Percentiles rank a stretch among this genome's conserved stretches.
Evolutionary conservation across 2,329 filamentous ascomycete genomes (phyloP).

Genomic region (Metarhizium sp.): DNA sequence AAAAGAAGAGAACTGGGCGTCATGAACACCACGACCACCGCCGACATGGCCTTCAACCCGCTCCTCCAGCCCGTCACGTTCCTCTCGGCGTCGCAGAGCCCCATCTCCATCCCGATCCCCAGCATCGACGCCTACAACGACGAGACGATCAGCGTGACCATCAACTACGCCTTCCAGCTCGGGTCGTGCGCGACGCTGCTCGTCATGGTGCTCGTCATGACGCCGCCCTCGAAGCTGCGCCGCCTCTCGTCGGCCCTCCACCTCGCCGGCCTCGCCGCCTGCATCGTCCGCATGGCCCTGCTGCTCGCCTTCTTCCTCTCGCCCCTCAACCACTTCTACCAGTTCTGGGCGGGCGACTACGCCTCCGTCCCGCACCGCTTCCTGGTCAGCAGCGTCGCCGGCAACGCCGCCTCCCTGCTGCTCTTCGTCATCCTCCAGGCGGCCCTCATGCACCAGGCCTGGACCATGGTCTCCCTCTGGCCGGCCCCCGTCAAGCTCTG

Average conservation of each 20-base stretch:
- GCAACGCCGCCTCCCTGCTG: conserved; percentile 32
- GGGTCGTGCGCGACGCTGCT: conserved; percentile 59
- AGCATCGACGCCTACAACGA: conserved; percentile 23
- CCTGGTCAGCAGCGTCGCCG: conserved; percentile 26
- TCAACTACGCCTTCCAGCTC: conserved; percentile 63
- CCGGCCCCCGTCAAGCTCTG: conserved; percentile 21
- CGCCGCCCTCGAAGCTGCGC: conserved; percentile 52
- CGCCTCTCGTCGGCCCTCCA: conserved; percentile 60
- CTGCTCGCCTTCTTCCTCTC: conserved; percentile 51
- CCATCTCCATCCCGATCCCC: conserved; percentile 22
- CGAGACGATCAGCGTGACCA: conserved; percentile 28
- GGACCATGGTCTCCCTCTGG: conserved; percentile 43
- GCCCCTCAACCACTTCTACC: conserved; percentile 52
- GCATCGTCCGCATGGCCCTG: conserved; percentile 49
- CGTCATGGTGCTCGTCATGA: conserved; percentile 56
- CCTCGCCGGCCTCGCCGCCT: conserved; percentile 46
- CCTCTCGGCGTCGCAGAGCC: conserved; percentile 17
- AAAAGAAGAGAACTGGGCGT: too few species aligned
- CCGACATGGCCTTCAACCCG: conserved; percentile 20
- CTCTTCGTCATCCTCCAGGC: conserved; percentile 35
- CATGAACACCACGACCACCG: background rate
- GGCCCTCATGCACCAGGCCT: conserved; percentile 42
- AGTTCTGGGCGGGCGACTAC: conserved; percentile 45
- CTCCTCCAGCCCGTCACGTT: conserved; percentile 27
- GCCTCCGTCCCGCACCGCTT: conserved; percentile 32